Base-by-base conservation (phyloP, 106 monocot species). In the Platanthera guangdongensis region DNA sequence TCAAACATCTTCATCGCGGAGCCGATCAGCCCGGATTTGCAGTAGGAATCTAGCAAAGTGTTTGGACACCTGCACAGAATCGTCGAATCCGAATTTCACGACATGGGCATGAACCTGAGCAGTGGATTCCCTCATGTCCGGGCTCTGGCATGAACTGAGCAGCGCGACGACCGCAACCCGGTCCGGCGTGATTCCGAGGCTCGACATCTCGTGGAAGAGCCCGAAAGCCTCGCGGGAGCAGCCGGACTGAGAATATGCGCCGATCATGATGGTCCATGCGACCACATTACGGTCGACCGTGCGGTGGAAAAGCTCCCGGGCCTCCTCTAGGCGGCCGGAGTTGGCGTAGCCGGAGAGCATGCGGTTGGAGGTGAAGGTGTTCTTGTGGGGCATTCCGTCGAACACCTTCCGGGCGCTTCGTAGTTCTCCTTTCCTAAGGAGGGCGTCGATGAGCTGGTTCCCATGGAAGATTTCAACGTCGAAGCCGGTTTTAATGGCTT, bases 191-290 rank as follows among this genome's bases (percentile, higher is more conserved):
- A 75, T 9, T 2, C 78, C 89, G 1, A 81, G 77, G 52, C 51
- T 11, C 76, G 71, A 55, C 91, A 91, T 97, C 47, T 76, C 78
- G 9, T 16, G 63, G 71, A 87, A 93, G 28, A 88, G 76, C 21
- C 21, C 57, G 32, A 88, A 82, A 0, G 96, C 87, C 50, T 83
- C 83, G 0, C 48, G 6, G 48, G 74, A 28, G 14, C 69, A 60
- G 8, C 69, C 60, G 16, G 28, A 69, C 25, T 82, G 49, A 3
- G 89, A 51, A 68, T 76, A 87, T 0, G 82, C 89, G 7, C 80
- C 87, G 4, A 97, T 81, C 86, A 97, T 84, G n/a, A 93, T 85
- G n/a, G 96, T 97, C 96, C 96, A 97, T 0, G 93, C 86, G 39
- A 97, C 87, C 2, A 63, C 68, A 25, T 70, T 89, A 50, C 88